Conservation (phyloP, 2,329 filamentous ascomycete species). For the Monosporascus sp. region DNA sequence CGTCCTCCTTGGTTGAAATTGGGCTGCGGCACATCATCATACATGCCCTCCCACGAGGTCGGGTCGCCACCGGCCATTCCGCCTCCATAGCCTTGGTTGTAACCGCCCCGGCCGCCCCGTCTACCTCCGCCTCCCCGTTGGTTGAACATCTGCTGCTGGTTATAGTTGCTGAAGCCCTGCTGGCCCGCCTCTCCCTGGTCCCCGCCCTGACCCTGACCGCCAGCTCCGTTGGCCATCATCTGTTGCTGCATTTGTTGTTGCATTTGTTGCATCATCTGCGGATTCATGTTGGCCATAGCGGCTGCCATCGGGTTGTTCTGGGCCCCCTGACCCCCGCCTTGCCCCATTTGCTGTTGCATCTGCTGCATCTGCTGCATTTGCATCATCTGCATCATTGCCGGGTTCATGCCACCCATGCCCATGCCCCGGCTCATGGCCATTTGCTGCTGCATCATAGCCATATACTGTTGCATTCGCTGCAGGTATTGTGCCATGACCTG, state of each 20-base stretch:
- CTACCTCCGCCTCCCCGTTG: constrained; percentile 23
- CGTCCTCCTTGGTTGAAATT: constrained; percentile 51
- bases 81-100: constrained; percentile 33
- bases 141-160: constrained; percentile 24
- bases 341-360: constrained; percentile 49
- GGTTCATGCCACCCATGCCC: constrained; percentile 60
- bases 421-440: constrained; percentile 78
- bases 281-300: constrained; percentile 37
- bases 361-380: constrained; percentile 71
- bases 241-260: constrained; percentile 41
- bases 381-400: constrained; percentile 71
- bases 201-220: constrained; percentile 31
- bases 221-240: constrained; percentile 27
- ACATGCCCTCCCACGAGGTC: constrained; percentile 97
- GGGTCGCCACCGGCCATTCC: constrained; percentile 52
- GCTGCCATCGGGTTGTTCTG: constrained; percentile 36
- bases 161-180: constrained; percentile 22
- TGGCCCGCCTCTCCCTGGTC: constrained; percentile 25
- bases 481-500: constrained; percentile 98
- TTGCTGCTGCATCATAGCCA: constrained; percentile 89
- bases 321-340: constrained; percentile 28
- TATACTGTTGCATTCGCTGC: constrained; percentile 97
- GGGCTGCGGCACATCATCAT: constrained; percentile 88
- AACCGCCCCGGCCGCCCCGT: constrained; percentile 28
- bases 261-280: constrained; percentile 58